phyloP scores from a whole-genome alignment of 1,284 basidiomycete species.

The Apiotrichum sp. region DNA sequence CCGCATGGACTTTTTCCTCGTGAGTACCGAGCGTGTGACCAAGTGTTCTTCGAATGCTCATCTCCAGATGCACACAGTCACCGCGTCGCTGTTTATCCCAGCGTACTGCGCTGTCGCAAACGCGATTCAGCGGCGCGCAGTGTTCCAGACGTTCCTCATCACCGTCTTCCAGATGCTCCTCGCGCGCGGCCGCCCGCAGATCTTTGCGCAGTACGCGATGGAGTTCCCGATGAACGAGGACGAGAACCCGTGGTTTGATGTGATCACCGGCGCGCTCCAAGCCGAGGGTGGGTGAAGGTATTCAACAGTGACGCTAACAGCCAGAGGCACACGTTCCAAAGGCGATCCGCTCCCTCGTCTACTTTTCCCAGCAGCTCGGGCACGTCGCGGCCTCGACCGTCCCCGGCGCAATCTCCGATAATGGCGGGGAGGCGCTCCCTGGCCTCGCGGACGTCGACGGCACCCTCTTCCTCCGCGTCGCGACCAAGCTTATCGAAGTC shows the following conservation, averaged over 20 bases:
- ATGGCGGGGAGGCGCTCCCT: conserved; percentile 38
- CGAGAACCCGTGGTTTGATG: conserved; percentile 57
- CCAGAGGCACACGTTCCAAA: conserved; percentile 60
- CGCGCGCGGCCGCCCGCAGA: conserved; percentile 56
- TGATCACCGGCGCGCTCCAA: conserved; percentile 53
- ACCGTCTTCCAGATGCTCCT: conserved; percentile 51
- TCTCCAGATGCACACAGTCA: conserved; percentile 58
- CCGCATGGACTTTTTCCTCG: conserved; percentile 62
- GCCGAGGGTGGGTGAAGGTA: too few species aligned
- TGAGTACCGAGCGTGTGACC: conserved; percentile 1
- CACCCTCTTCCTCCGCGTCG: conserved; percentile 58
- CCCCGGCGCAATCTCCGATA: conserved; percentile 46
- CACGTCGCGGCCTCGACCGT: conserved; percentile 49
- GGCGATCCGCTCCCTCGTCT: conserved; percentile 55
- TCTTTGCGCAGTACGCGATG: conserved; percentile 55
- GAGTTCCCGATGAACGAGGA: conserved; percentile 43
- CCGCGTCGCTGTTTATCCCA: conserved; percentile 58
- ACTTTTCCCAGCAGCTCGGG: conserved; percentile 54
- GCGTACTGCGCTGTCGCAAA: conserved; percentile 47
- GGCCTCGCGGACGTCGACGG: conserved; percentile 55
- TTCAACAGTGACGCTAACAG: conserved; percentile 37
- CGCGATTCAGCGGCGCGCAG: conserved; percentile 43
- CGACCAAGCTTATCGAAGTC: conserved; percentile 59
- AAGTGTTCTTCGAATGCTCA: neutral
- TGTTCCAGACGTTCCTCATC: conserved; percentile 54